phyloP scores from a whole-genome alignment of 352 stramenopile genomes.

The Globisporangium viniferum region DNA sequence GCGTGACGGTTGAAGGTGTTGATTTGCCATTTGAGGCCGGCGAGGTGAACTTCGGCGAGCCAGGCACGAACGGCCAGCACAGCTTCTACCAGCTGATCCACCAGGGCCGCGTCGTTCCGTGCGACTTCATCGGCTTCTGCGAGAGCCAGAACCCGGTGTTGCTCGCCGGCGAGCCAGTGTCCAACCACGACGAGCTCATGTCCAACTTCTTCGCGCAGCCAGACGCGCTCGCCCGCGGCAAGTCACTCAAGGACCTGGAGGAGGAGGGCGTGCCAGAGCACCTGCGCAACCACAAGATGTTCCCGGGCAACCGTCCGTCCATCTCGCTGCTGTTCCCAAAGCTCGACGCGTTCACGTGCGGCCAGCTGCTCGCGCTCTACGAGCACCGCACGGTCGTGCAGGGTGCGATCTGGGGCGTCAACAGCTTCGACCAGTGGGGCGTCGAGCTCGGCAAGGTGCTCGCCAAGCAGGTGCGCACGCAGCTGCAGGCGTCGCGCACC shows the following conservation, averaged over 20 bases:
- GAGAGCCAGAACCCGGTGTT: slow-evolving; percentile 90
- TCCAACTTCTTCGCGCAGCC: slow-evolving; percentile 99
- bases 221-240: slow-evolving; percentile 96
- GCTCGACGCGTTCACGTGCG: slow-evolving; percentile 93
- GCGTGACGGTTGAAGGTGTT: slow-evolving; percentile 92
- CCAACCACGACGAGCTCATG: slow-evolving; percentile 99
- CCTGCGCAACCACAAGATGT: slow-evolving; percentile 94
- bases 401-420: slow-evolving; percentile 98
- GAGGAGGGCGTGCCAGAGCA: slow-evolving; percentile 91
- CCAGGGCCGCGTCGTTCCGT: slow-evolving; percentile 95
- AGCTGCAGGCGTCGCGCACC: slow-evolving; percentile 82
- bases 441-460: slow-evolving; percentile 99
- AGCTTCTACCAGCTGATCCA: slow-evolving; percentile 99
- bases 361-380: slow-evolving; percentile 97
- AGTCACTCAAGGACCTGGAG: slow-evolving; percentile 93
- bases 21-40: slow-evolving; percentile 92
- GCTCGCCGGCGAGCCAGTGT: slow-evolving; percentile 82
- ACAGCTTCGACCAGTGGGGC: slow-evolving; percentile 98
- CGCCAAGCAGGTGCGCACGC: slow-evolving; percentile 92
- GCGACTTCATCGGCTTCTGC: slow-evolving; percentile 98
- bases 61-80: slow-evolving; percentile 98
- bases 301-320: slow-evolving; percentile 97
- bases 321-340: slow-evolving; percentile 96
- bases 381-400: slow-evolving; percentile 97
- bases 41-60: slow-evolving; percentile 98